phyloP scores from a whole-genome alignment of 2,329 filamentous ascomycete genomes.

The Cercospora sp. region DNA sequence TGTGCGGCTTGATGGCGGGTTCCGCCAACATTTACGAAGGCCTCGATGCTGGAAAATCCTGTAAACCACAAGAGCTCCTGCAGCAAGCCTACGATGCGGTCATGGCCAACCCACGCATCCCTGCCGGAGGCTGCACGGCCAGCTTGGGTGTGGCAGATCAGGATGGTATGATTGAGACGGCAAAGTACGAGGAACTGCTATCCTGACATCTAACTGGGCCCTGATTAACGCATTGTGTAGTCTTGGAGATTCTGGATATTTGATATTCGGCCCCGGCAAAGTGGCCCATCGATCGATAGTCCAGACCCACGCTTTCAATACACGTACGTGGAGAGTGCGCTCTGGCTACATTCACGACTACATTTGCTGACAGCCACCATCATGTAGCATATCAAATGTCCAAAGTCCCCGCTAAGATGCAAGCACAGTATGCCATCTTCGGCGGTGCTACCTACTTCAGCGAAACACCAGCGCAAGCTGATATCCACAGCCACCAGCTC shows the following conservation, averaged over 20 bases:
- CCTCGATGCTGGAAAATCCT: conserved; percentile 25
- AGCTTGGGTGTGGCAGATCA: conserved; percentile 76
- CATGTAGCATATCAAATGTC: conserved; percentile 74
- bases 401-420: conserved; percentile 76
- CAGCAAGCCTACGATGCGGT: conserved; percentile 82
- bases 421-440: conserved; percentile 77
- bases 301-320: conserved; percentile 97
- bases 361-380: neutral
- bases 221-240: conserved; percentile 32
- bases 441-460: conserved; percentile 68
- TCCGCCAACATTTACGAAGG: conserved; percentile 46
- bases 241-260: conserved; percentile 90
- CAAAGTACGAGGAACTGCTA: conserved; percentile 59
- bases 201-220: neutral
- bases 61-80: conserved; percentile 66
- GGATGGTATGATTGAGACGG: conserved; percentile 77
- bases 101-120: conserved; percentile 69
- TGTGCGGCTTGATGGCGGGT: conserved; percentile 87
- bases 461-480: conserved; percentile 81
- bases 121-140: conserved; percentile 87
- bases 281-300: conserved; percentile 80
- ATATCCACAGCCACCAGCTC: conserved; percentile 72
- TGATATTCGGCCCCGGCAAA: conserved; percentile 80
- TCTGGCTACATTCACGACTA: neutral
- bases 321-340: conserved; percentile 48